Evolutionary conservation across 2,329 filamentous ascomycete genomes (phyloP).

Genomic region (Setomelanomma holmii): DNA sequence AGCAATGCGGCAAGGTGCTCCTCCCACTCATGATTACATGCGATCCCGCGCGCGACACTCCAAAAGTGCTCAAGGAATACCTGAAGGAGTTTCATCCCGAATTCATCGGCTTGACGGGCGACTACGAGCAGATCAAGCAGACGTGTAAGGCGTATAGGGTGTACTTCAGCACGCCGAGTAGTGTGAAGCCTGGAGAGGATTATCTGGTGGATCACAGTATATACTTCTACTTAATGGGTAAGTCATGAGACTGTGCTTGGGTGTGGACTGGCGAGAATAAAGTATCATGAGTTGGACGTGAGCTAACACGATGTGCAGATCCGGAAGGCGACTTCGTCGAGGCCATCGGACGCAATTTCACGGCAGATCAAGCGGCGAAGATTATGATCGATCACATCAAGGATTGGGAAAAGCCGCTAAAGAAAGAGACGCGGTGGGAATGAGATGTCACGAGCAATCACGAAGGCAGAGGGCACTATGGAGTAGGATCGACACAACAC

Average conservation of each 20-base stretch:
- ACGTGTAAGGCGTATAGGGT: conserved; percentile 96
- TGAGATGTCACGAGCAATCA: no score
- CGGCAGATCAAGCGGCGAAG: conserved; percentile 81
- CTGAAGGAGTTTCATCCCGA: conserved; percentile 87
- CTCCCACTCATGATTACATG: conserved; percentile 92
- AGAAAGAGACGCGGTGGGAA: conserved; percentile 50
- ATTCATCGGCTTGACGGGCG: conserved; percentile 88
- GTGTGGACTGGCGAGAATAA: no score
- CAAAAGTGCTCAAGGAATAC: conserved; percentile 83
- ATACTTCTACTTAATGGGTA: conserved; percentile 97
- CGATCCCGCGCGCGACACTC: conserved; percentile 90
- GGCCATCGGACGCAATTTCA: conserved; percentile 93
- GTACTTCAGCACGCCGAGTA: conserved; percentile 91
- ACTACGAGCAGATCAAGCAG: conserved; percentile 90
- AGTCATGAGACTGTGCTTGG: conserved; percentile 33
- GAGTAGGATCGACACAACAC: neutral
- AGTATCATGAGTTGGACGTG: neutral
- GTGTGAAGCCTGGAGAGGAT: conserved; percentile 91
- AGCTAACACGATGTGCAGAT: conserved; percentile 61
- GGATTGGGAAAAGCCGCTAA: conserved; percentile 70
- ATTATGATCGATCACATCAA: conserved; percentile 87
- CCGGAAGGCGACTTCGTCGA: conserved; percentile 98
- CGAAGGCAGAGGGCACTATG: neutral
- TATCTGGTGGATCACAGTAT: conserved; percentile 99
- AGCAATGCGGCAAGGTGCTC: conserved; percentile 60